These are phyloP conservation scores for Cryomyces minteri DNA, from an alignment of 495 filamentous ascomycete genomes.

Conservation along the genomic window DNA sequence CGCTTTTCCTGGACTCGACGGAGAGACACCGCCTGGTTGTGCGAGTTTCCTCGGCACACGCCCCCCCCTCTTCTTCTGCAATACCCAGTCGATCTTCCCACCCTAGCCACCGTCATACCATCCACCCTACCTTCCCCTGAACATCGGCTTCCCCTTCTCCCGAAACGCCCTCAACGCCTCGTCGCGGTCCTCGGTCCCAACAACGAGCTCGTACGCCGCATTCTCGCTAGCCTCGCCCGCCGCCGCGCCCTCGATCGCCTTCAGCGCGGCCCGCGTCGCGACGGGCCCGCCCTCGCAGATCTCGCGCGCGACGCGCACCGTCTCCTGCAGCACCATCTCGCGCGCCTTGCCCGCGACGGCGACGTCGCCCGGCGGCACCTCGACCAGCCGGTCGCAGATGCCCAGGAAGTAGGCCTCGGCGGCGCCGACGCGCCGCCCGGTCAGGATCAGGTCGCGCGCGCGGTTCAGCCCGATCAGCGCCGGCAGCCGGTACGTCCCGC, in stretches of 20 bases:
- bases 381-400: conserved; percentile 64
- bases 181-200: conserved; percentile 65
- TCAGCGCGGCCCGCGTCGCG: conserved; percentile 51
- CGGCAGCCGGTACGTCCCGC: conserved; percentile 76
- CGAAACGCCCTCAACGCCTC: conserved; percentile 76
- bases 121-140: conserved; percentile 35
- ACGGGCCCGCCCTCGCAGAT: conserved; percentile 80
- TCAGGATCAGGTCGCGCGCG: conserved; percentile 72
- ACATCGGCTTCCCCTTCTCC: conserved; percentile 80
- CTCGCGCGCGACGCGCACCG: conserved; percentile 57
- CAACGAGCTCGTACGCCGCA: conserved; percentile 68
- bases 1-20: too few relatives aligned
- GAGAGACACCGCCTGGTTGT: too few relatives aligned
- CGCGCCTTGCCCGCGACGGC: conserved; percentile 20
- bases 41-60: too few relatives aligned
- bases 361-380: conserved; percentile 38
- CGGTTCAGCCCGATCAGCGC: conserved; percentile 51
- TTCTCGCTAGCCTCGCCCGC: conserved; percentile 64
- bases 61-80: too few relatives aligned
- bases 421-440: conserved; percentile 60
- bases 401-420: conserved; percentile 72
- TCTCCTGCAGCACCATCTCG: conserved; percentile 46
- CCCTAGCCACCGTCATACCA: background rate
- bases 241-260: conserved; percentile 56
- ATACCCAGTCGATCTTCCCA: too few relatives aligned